Evolutionary conservation across 495 filamentous ascomycete species (phyloP).

Genomic region (Paragyromitra xinjiangensis): DNA sequence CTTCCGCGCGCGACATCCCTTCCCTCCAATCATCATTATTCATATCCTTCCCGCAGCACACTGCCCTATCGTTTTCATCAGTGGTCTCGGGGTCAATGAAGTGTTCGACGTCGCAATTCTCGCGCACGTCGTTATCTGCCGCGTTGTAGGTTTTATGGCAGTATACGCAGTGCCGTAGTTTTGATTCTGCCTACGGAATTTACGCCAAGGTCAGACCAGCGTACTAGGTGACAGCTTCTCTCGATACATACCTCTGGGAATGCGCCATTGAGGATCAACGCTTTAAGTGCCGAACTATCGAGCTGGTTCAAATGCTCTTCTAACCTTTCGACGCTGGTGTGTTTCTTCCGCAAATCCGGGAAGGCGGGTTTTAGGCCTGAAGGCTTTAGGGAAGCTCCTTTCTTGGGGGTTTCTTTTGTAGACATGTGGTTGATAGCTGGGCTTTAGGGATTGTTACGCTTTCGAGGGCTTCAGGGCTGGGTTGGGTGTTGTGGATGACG

Average conservation of each 20-base stretch:
- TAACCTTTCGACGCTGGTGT: constrained; percentile 15
- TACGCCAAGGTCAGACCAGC: background rate
- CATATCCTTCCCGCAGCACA: constrained; percentile 24
- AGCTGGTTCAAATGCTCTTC: constrained; percentile 28
- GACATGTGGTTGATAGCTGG: background rate
- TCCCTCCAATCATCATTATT: constrained; percentile 11
- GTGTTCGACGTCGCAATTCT: constrained; percentile 24
- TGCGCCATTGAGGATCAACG: constrained; percentile 26
- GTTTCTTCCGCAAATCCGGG: constrained; percentile 21
- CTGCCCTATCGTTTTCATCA: background rate
- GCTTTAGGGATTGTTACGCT: background rate
- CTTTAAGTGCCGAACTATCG: constrained; percentile 5
- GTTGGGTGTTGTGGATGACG: background rate
- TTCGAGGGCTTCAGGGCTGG: background rate
- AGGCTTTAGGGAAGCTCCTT: background rate
- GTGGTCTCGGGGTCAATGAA: background rate
- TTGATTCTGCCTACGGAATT: constrained; percentile 14
- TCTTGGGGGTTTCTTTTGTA: background rate
- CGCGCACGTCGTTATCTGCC: background rate
- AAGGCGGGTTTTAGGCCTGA: constrained; percentile 15
- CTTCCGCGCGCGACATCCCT: background rate
- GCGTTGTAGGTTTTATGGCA: constrained; percentile 33
- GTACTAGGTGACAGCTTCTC: background rate
- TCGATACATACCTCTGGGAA: constrained; percentile 34
- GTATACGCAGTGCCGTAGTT: constrained; percentile 38